Conservation (phyloP, 768 basidiomycete genomes). For the Suillus fuscotomentosus region DNA sequence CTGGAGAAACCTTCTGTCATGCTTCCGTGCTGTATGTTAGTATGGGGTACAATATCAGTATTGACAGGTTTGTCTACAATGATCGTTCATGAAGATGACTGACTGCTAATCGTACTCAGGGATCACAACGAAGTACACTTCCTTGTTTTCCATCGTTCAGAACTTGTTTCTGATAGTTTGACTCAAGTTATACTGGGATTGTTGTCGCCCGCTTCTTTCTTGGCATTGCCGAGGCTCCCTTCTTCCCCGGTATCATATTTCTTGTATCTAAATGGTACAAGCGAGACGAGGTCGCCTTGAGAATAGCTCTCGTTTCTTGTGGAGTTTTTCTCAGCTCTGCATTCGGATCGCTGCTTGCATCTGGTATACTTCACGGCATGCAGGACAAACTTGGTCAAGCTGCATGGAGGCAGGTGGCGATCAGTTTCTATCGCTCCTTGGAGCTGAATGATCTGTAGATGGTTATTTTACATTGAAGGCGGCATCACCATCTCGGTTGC, state of each 20-base stretch:
- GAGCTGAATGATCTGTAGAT: conserved; percentile 4
- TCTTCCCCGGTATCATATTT: background rate
- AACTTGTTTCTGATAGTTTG: background rate
- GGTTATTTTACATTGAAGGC: conserved; percentile 31
- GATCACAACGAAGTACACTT: conserved; percentile 3
- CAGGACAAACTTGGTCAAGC: conserved; percentile 37
- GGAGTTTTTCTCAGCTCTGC: conserved; percentile 44
- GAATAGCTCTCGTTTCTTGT: conserved; percentile 33
- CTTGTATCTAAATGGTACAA: conserved; percentile 25
- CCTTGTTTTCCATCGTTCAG: background rate
- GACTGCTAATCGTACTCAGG: background rate
- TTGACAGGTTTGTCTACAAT: conserved; percentile 31
- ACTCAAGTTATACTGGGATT: conserved; percentile 1
- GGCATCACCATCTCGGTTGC: conserved; percentile 33
- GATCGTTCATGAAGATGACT: background rate
- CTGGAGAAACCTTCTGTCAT: conserved; percentile 28
- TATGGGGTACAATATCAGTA: conserved; percentile 38
- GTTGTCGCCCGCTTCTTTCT: conserved; percentile 8
- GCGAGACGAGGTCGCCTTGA: conserved; percentile 36
- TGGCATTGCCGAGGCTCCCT: conserved; percentile 7
- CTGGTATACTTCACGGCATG: conserved; percentile 42
- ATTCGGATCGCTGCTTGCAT: conserved; percentile 43
- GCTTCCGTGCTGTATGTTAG: conserved; percentile 23
- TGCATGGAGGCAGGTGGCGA: conserved; percentile 37
- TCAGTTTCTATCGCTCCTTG: background rate